Evolutionary conservation across 495 filamentous ascomycete species (phyloP), one percentile per base, ranked within the genome.

Genomic region (Daldinia decipiens): DNA sequence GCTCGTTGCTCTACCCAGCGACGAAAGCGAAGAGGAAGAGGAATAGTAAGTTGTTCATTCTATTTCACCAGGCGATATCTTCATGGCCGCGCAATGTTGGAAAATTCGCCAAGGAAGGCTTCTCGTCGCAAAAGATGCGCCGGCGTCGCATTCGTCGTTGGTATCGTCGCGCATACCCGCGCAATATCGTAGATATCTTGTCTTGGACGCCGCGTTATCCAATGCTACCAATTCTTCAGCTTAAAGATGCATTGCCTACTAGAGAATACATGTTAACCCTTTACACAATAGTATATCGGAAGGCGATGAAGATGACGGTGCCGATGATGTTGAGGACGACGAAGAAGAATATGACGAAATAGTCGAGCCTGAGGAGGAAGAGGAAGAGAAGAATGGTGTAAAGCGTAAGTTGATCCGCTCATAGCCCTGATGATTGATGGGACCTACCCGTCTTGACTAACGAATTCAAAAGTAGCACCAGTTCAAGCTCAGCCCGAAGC

Each of bases 1-100:
- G 80, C 83, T 85, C 47, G 82, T 85, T 71, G 82, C 83, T 52
- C 81, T 85, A 59, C 83, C 83, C 17, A 78, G 77, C 39, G 78
- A 79, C 57, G 81, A 81, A 58, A 82, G 74, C 54, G 81, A 81
- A 32, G 83, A 85, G 70, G 83, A 85, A 74, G 83, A 85, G 59
- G 83, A 85, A 69, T 83, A 85, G 83, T 85, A 81, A 81, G 83
- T 79, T 65, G 11, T 31, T 24, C 50, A 60, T 68, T 53, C 15
- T 11, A 59, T 59, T 47, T 75, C 56, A 39, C 56, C 17, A 27
- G 54, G 21, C 12, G 24, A 52, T 38, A 21, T 51, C 47, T 21
- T 50, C 19, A 24, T 61, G 61, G 53, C 29, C 45, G 31, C 29
- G 15, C 38, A 45, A 47, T 45, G 13, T 17, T 32, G 32, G 32